These are phyloP conservation scores for Senna siamea DNA, from an alignment of 306 rosid species.

Conservation along the genomic window DNA sequence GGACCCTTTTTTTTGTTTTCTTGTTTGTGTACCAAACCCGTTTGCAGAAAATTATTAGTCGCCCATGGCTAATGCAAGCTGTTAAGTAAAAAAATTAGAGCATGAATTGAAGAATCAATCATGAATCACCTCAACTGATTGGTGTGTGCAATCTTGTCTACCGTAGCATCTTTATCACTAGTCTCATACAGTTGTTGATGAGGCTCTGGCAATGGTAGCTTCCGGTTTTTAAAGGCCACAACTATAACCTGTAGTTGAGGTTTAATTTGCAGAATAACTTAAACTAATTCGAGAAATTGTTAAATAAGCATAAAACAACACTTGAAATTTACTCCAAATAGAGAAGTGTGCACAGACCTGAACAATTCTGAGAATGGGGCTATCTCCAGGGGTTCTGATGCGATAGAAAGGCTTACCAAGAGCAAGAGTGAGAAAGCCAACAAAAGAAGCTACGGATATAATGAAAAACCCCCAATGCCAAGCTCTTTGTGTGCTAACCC, in stretches of 20 bases:
- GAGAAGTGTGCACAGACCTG: conserved; percentile 47
- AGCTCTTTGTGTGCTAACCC: conserved; percentile 55
- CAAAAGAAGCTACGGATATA: conserved; percentile 50
- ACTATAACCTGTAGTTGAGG: conserved; percentile 60
- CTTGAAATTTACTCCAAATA: no score
- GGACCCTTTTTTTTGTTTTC: conserved; percentile 33
- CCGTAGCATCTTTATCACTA: conserved; percentile 45
- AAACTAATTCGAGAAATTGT: no score
- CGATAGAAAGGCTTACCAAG: conserved; percentile 83
- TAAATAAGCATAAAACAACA: no score
- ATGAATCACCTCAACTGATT: conserved; percentile 67
- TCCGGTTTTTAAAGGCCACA: conserved; percentile 70
- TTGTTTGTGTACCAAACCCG: conserved; percentile 24
- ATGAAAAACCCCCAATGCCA: conserved; percentile 83
- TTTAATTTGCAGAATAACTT: no score
- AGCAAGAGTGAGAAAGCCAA: conserved; percentile 62
- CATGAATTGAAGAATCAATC: conserved; percentile 37
- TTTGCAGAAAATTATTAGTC: conserved; percentile 41
- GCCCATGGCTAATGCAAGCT: conserved; percentile 20
- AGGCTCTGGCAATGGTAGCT: conserved; percentile 50
- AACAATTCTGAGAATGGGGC: conserved; percentile 58
- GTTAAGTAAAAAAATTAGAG: conserved; percentile 7
- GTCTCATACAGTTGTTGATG: conserved; percentile 65
- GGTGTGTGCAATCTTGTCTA: conserved; percentile 67
- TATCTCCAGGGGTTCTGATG: conserved; percentile 54